Evolutionary conservation across 805 yeast genomes (phyloP).

Genomic region (Nakazawaea ambrosiae): DNA sequence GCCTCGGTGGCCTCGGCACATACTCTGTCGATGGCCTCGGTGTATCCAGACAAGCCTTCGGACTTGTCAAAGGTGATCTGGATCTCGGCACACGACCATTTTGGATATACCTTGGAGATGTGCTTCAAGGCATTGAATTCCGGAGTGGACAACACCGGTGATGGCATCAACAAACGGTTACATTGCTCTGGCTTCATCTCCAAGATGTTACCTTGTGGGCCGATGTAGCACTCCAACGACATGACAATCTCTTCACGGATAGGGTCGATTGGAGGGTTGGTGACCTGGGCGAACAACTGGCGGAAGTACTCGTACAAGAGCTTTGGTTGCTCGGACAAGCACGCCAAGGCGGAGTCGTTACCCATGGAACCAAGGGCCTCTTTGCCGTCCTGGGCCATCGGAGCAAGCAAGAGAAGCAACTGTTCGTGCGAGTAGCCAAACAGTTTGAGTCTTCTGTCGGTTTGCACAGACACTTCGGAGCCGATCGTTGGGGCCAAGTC

Average conservation of each 20-base stretch:
- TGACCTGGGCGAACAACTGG: slow-evolving; percentile 95
- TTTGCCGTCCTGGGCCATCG: slow-evolving; percentile 89
- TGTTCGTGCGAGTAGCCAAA: slow-evolving; percentile 96
- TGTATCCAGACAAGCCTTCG: slow-evolving; percentile 84
- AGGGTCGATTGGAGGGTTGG: slow-evolving; percentile 98
- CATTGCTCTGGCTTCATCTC: slow-evolving; percentile 93
- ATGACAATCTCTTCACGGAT: slow-evolving; percentile 94
- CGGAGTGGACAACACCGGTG: slow-evolving; percentile 72
- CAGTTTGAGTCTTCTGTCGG: slow-evolving; percentile 78
- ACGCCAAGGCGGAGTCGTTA: slow-evolving; percentile 92
- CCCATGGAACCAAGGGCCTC: slow-evolving; percentile 99
- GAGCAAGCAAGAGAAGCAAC: slow-evolving; percentile 71
- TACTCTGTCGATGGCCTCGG: slow-evolving; percentile 75
- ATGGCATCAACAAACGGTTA: slow-evolving; percentile 72
- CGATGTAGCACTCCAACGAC: slow-evolving; percentile 95
- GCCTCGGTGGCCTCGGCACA: slow-evolving; percentile 85
- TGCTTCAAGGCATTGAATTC: slow-evolving; percentile 73
- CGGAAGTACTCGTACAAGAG: slow-evolving; percentile 89
- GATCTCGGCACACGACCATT: slow-evolving; percentile 76
- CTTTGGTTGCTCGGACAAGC: slow-evolving; percentile 88
- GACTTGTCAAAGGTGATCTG: slow-evolving; percentile 83
- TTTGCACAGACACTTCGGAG: slow-evolving; percentile 46
- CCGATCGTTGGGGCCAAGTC: slow-evolving; percentile 20
- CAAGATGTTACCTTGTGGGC: slow-evolving; percentile 95
- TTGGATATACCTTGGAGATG: slow-evolving; percentile 70